Conservation (phyloP, 176 grass and related monocot genomes). For the Tillandsia leiboldiana region DNA sequence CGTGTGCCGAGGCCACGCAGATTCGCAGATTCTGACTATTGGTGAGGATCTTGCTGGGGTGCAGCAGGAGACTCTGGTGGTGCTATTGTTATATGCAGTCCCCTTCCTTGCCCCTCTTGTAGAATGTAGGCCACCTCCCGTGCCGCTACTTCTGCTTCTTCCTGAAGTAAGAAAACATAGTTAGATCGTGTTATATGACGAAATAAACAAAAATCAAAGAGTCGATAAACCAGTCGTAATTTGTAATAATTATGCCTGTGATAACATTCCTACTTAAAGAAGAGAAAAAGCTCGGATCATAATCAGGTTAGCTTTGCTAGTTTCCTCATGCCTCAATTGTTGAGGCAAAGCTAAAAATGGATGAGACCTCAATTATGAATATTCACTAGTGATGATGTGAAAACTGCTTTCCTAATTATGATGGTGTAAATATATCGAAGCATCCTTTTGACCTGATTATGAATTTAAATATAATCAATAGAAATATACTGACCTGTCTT, state of each 20-base stretch:
- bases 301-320: not conserved
- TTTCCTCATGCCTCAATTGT: not conserved
- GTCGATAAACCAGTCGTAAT: not conserved
- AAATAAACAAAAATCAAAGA: not conserved
- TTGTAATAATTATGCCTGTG: not conserved
- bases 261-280: not conserved
- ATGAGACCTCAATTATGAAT: too few relatives aligned
- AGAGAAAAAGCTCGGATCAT: not conserved
- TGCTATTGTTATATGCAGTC: slow-evolving; percentile 15
- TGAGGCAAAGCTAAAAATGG: not conserved
- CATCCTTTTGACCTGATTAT: too few relatives aligned
- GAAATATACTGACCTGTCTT: slow-evolving; percentile 48
- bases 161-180: not conserved
- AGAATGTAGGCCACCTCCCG: slow-evolving; percentile 20
- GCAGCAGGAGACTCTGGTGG: slow-evolving; percentile 12
- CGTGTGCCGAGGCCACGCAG: too few relatives aligned
- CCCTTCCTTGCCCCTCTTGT: slow-evolving; percentile 15
- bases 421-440: too few relatives aligned
- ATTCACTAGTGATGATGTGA: too few relatives aligned
- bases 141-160: slow-evolving; percentile 16
- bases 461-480: not conserved
- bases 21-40: too few relatives aligned
- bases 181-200: not conserved
- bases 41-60: slow-evolving; percentile 14
- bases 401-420: not conserved